Evolutionary conservation across 2,329 filamentous ascomycete species (phyloP), one percentile per base, ranked within the genome.

Genomic region (Rutstroemia sp.): DNA sequence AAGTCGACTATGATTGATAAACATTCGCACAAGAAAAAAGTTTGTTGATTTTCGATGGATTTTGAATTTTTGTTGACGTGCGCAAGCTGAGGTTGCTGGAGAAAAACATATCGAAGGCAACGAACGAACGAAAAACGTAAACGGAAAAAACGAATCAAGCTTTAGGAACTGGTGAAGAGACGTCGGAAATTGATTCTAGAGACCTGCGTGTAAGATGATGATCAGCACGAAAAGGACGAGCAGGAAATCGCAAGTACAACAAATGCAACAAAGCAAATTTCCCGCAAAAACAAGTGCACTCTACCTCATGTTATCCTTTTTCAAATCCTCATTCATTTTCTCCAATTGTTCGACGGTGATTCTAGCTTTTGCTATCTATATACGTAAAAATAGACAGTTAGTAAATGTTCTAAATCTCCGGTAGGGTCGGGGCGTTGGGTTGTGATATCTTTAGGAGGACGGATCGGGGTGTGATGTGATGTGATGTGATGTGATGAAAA

Each of bases 281-380:
- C 21, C n/a, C n/a, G 21, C 40, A 9, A 34, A 34, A 34, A 34
- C 10, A 34, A 34, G 30, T 34, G 46, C n/a, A 30, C 46, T 16
- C 49, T 70, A 71, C 67, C 69, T 74, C 63, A 78, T 69, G 66
- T 82, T 81, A 53, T 77, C 76, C 59, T 52, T 75, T 67, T 75
- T 75, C 75, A 81, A 78, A 64, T 82, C 78, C 58, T 77, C 74
- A 68, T 81, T 78, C 63, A 82, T 75, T 60, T 75, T 71, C 61
- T 78, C 74, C 54, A 82, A 49, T 59, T 70, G 68, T 39, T 64
- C 52, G 40, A 63, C 60, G 2, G 62, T 64, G 19, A 67, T 53
- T 58, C 60, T 68, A 63, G 67, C 68, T 66, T 66, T 68, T 51
- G 64, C 67, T 58, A 70, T 59, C 68, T 70, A 58, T 56, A 57